A percentile compares a stretch with the other conserved stretches of the same genome.
phyloP scores from a whole-genome alignment of 2,329 filamentous ascomycete species.

The Fusarium domesticum region DNA sequence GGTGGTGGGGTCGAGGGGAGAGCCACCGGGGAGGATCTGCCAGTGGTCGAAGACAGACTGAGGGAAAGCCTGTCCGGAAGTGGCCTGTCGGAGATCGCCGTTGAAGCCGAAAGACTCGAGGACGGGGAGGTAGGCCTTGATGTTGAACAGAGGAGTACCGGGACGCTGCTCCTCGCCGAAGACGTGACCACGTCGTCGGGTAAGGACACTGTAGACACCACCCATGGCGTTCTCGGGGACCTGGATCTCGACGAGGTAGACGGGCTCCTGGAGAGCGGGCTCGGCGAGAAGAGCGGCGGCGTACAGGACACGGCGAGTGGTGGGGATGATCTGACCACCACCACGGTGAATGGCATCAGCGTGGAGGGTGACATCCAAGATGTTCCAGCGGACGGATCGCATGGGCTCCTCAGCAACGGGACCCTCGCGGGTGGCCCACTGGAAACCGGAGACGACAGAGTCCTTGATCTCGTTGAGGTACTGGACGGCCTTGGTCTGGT shows the following conservation, averaged over 20 bases:
- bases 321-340: constrained; percentile 98
- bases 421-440: constrained; percentile 98
- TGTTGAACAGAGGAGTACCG: constrained; percentile 98
- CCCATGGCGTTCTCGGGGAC: constrained; percentile 98
- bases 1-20: constrained; percentile 75
- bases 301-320: constrained; percentile 95
- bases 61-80: constrained; percentile 97
- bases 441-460: constrained; percentile 98
- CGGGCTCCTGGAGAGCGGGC: constrained; percentile 89
- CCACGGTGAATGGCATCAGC: constrained; percentile 99
- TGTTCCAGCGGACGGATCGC: constrained; percentile 96
- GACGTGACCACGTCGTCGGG: constrained; percentile 96
- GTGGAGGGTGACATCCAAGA: constrained; percentile 99
- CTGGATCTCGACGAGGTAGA: constrained; percentile 99
- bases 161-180: constrained; percentile 98
- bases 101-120: constrained; percentile 99
- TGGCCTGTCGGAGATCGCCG: constrained; percentile 88
- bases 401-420: constrained; percentile 97
- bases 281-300: constrained; percentile 87
- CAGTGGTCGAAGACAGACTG: constrained; percentile 99
- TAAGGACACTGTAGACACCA: constrained; percentile 99
- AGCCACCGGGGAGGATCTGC: constrained; percentile 93
- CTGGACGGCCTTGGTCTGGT: constrained; percentile 99
- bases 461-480: constrained; percentile 99
- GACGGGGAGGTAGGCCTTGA: constrained; percentile 96